These are phyloP conservation scores for Capsicum baccatum DNA, from an alignment of 257 asterid species.

Conservation along the genomic window DNA sequence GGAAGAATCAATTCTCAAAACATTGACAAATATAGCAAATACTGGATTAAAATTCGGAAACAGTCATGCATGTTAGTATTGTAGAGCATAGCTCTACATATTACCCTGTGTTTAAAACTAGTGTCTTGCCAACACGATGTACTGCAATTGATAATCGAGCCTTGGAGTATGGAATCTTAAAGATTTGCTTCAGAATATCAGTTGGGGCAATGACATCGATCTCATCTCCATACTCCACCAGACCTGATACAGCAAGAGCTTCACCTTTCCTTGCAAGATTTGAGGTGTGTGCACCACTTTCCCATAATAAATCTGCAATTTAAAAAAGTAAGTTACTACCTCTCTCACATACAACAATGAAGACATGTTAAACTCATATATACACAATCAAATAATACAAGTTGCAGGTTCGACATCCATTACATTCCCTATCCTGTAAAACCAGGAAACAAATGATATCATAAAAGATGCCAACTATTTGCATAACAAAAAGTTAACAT, in stretches of 20 bases:
- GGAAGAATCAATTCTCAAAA: background rate
- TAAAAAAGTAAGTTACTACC: slow-evolving; percentile 32
- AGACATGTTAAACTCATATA: slow-evolving; percentile 5
- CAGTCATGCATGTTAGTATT: background rate
- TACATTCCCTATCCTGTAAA: slow-evolving; percentile 20
- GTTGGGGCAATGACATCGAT: slow-evolving; percentile 87
- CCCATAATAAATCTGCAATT: slow-evolving; percentile 70
- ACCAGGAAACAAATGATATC: slow-evolving; percentile 22
- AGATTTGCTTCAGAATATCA: slow-evolving; percentile 85
- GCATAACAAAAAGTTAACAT: background rate
- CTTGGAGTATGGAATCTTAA: slow-evolving; percentile 92
- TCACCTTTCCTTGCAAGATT: slow-evolving; percentile 87
- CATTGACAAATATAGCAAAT: slow-evolving; percentile 30
- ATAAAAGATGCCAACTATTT: background rate
- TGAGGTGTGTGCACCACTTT: slow-evolving; percentile 57
- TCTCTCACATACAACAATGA: slow-evolving; percentile 4
- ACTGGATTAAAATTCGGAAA: slow-evolving; percentile 24
- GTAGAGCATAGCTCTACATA: background rate
- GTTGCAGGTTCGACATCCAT: background rate
- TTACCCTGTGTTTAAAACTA: slow-evolving; percentile 86
- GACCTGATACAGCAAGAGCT: slow-evolving; percentile 92
- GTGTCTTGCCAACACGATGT: slow-evolving; percentile 91
- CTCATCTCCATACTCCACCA: slow-evolving; percentile 86
- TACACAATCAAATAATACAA: slow-evolving; percentile 23
- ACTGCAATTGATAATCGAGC: slow-evolving; percentile 89